Evolutionary conservation across 2,329 filamentous ascomycete genomes (phyloP), one percentile per base, ranked within the genome.

Genomic region (Xylariomycetidae sp.): DNA sequence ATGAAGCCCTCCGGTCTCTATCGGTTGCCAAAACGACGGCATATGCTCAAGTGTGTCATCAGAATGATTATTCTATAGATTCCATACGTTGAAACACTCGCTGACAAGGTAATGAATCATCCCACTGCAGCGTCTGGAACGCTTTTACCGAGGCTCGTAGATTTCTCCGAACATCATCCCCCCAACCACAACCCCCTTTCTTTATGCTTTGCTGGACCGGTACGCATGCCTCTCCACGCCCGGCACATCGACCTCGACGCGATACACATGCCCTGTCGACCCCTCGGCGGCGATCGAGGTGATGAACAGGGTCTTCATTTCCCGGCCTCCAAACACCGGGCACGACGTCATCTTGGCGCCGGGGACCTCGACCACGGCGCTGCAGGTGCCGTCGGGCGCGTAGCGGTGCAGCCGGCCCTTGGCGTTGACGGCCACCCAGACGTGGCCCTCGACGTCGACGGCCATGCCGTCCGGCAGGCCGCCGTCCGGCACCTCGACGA

Each of bases 231-330:
- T 34, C 9, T 20, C 19, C 20, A 38, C 25, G 3, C 34, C 39
- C 17, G 29, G 29, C 20, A 42, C 23, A 30, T 44, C 41, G 4
- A 39, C 39, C 16, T 26, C 36, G 4, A 39, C 39, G 3, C 31
- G 36, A 24, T 42, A 42, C n/a, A 38, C 34, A 25, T 40, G 19
- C 5, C 37, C 34, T 4, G 39, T 38, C 8, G 39, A 44, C 7
- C 23, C 32, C 17, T 40, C 37, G 3, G 29, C 32, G 2, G 33
- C 24, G 19, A 44, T 42, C 3, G 39, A 38, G 10, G 39, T 42
- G 19, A 42, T 40, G 30, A 44, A 42, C 6, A 44, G 29, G 8
- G 39, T 42, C 30, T 38, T 39, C 39, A 40, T 40, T 15, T 44
- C 39, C 10, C 17, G 12, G 4, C 20, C 37, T 6, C 39, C 37